These are phyloP conservation scores for Phytopythium boreale DNA, from an alignment of 352 stramenopile genomes.

Conservation along the genomic window DNA sequence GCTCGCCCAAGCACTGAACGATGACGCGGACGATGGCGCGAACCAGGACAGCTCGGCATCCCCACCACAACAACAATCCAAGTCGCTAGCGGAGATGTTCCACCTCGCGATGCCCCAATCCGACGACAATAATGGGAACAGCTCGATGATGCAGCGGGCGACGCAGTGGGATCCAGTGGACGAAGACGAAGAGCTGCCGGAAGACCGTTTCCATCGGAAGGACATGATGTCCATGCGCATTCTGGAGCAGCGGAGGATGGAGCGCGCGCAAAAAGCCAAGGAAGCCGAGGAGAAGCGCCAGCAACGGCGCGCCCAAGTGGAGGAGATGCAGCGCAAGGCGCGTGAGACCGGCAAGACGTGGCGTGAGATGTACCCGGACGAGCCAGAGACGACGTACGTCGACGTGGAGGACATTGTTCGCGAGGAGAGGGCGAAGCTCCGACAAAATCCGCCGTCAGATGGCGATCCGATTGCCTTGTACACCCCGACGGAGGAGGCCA, in stretches of 20 bases:
- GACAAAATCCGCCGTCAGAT: constrained; percentile 17
- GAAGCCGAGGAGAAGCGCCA: constrained; percentile 54
- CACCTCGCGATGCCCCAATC: constrained; percentile 35
- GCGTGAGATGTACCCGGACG: constrained; percentile 76
- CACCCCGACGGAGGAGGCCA: constrained; percentile 39
- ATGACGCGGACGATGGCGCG: constrained; percentile 17
- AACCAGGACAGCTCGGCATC: background rate
- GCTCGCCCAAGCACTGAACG: constrained; percentile 44
- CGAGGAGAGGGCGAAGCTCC: constrained; percentile 38
- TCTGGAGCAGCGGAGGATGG: constrained; percentile 61
- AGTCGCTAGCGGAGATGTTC: constrained; percentile 70
- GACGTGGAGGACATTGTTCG: constrained; percentile 69
- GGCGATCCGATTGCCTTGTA: constrained; percentile 11
- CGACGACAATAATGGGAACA: background rate
- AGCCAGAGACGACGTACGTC: constrained; percentile 74
- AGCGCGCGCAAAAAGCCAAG: constrained; percentile 58
- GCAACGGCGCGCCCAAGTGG: constrained; percentile 35
- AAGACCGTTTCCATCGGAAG: constrained; percentile 75
- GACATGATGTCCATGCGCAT: constrained; percentile 89
- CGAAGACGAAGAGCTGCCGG: constrained; percentile 73
- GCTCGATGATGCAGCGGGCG: constrained; percentile 11
- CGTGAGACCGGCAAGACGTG: constrained; percentile 62
- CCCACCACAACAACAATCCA: constrained; percentile 19
- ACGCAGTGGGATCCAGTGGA: constrained; percentile 55
- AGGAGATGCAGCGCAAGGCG: constrained; percentile 53